Evolutionary conservation across 2,329 filamentous ascomycete species (phyloP), one percentile per base, ranked within the genome.

Genomic region (Dothistroma septosporum): DNA sequence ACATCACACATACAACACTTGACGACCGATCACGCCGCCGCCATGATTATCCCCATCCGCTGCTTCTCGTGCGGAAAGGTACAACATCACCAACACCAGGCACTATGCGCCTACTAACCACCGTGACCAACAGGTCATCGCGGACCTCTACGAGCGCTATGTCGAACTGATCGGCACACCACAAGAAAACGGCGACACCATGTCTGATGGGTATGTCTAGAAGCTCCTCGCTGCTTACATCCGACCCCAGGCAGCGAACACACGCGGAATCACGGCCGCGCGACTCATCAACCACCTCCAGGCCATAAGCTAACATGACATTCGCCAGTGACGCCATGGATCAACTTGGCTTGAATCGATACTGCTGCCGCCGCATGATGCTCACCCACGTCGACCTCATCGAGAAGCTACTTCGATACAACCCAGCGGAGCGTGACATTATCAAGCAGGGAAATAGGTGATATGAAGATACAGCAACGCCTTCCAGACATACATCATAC

Each of bases 21-120:
- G 21, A 50, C 44, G 46, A 48, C 31, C 47, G 12, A 28, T 21
- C 19, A 37, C 31, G 56, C 57, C 56, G 62, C 52, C 80, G 89
- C 79, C 60, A 99, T 99, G 94, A 99, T 99, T 78, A 97, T 99
- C 69, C 94, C 94, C 2, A 91, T 99, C 68, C 91, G 94, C 69
- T 99, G 94, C 81, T 99, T 99, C 79, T 97, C 94, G 61, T 99
- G 94, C 78, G 94, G 94, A 77, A 99, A 99, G 90, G 94, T 96
- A 78, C 62, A 78, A 68, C 12, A 28, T 31, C 56, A n/a, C 57
- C 32, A 22, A 19, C 21, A 24, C 47, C 22, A n/a, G 14, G 56
- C 24, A 44, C 28, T 11, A 54, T 14, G 16, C 28, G 41, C 46
- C 41, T 48, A 37, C 56, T 62, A 33, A 64, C 33, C 37, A 41